Conservation (phyloP, 139 green algal species). For the Closterium sp. region DNA sequence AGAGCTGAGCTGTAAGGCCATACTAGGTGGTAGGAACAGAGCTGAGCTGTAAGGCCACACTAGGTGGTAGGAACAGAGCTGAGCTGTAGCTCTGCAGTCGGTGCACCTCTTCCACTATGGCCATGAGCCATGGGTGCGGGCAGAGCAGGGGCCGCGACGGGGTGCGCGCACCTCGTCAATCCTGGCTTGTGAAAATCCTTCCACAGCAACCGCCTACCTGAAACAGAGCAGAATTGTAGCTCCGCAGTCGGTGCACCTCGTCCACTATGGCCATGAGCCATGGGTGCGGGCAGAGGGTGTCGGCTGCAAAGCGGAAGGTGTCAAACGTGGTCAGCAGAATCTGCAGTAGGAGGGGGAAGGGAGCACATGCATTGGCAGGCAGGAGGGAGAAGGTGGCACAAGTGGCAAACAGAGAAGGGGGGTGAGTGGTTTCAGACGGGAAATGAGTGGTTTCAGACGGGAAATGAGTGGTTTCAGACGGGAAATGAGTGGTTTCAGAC, state of each 20-base stretch:
- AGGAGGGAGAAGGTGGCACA: too few relatives aligned
- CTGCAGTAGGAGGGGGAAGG: neutral
- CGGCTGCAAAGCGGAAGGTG: slow-evolving; percentile 8
- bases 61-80: neutral
- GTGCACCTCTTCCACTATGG: neutral
- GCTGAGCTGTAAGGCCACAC: neutral
- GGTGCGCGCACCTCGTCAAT: too few relatives aligned
- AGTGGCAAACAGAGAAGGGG: too few relatives aligned
- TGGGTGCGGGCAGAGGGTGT: slow-evolving; percentile 1
- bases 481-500: too few relatives aligned
- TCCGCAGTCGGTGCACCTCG: slow-evolving; percentile 71
- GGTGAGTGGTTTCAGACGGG: too few relatives aligned
- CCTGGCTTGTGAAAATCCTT: too few relatives aligned
- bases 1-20: too few relatives aligned
- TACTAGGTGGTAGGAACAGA: too few relatives aligned
- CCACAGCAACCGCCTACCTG: too few relatives aligned
- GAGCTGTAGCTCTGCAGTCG: neutral
- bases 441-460: too few relatives aligned
- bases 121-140: neutral
- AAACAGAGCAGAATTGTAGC: neutral
- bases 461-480: too few relatives aligned
- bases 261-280: slow-evolving; percentile 60
- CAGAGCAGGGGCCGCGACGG: too few relatives aligned
- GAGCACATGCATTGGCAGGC: neutral
- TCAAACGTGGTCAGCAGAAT: slow-evolving; percentile 31